Evolutionary conservation across 345 rosid species (phyloP).

Genomic region (Eutrema yunnanense): DNA sequence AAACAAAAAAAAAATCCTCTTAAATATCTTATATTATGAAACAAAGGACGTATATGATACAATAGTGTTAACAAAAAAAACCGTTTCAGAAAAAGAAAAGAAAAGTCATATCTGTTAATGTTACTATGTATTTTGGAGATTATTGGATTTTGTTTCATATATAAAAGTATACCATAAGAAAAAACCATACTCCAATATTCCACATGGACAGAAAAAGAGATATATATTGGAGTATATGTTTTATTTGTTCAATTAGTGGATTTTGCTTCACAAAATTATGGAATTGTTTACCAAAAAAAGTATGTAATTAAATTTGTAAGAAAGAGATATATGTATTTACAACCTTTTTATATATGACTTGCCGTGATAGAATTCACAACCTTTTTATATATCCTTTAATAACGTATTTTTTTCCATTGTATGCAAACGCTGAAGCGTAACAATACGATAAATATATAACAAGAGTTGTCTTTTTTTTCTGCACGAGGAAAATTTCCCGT

Average conservation of each 20-base stretch:
- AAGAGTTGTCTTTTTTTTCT: not conserved
- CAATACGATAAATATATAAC: not conserved
- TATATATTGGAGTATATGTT: not conserved
- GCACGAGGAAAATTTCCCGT: not conserved
- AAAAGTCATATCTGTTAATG: too few species aligned
- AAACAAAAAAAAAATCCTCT: too few species aligned
- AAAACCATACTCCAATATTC: too few species aligned
- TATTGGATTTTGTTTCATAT: not conserved
- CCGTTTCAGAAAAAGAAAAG: not conserved
- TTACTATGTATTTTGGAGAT: too few species aligned
- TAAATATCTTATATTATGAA: too few species aligned
- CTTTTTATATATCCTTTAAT: not conserved
- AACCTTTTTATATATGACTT: not conserved
- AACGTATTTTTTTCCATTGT: not conserved
- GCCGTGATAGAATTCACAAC: slow-evolving; percentile 12
- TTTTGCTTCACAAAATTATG: not conserved
- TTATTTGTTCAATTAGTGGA: not conserved
- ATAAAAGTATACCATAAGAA: not conserved
- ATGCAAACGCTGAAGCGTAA: not conserved
- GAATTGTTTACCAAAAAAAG: not conserved
- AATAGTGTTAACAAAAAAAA: not conserved
- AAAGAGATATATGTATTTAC: not conserved
- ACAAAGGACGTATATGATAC: too few species aligned
- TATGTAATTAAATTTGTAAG: not conserved
- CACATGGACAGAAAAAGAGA: too few species aligned